phyloP scores from a whole-genome alignment of 2,329 filamentous ascomycete genomes.

The Aureobasidium mangrovei region DNA sequence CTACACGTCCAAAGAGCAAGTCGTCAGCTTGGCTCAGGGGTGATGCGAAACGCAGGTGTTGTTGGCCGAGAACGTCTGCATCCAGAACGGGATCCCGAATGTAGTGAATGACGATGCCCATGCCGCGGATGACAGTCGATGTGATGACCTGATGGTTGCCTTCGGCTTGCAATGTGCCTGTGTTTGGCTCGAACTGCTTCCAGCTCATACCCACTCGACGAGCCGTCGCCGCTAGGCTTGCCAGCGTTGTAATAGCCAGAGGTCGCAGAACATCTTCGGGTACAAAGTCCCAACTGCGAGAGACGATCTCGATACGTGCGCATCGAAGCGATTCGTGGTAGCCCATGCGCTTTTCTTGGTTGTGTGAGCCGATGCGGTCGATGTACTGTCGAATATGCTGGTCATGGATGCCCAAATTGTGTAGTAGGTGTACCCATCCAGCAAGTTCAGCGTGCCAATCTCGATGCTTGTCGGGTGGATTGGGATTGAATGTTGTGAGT shows the following conservation, averaged over 20 bases:
- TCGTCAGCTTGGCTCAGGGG: conserved; percentile 4
- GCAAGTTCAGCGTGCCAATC: conserved; percentile 9
- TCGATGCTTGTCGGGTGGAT: conserved; percentile 3
- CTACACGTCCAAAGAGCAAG: conserved; percentile 2
- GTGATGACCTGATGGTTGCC: conserved; percentile 12
- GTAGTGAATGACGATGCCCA: conserved; percentile 10
- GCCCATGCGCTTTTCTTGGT: neutral
- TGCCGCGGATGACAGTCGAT: conserved; percentile 9
- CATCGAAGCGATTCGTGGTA: conserved; percentile 4
- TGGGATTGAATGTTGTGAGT: conserved; percentile 9
- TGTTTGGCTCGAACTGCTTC: conserved; percentile 12
- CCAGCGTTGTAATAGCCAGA: conserved; percentile 8
- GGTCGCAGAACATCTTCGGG: conserved; percentile 6
- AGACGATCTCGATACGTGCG: neutral
- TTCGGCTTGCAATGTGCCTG: conserved; percentile 2
- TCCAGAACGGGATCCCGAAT: conserved; percentile 5
- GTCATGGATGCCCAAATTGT: conserved; percentile 10
- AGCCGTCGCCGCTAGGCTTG: neutral
- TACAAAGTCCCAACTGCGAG: conserved; percentile 11
- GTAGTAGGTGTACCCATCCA: conserved; percentile 10
- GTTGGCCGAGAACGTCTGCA: neutral
- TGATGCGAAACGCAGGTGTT: neutral
- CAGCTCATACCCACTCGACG: conserved; percentile 4
- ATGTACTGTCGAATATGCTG: neutral
- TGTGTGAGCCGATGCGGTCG: neutral